Conservation (phyloP, 306 rosid species). For the Trichosanthes cucumerina region DNA sequence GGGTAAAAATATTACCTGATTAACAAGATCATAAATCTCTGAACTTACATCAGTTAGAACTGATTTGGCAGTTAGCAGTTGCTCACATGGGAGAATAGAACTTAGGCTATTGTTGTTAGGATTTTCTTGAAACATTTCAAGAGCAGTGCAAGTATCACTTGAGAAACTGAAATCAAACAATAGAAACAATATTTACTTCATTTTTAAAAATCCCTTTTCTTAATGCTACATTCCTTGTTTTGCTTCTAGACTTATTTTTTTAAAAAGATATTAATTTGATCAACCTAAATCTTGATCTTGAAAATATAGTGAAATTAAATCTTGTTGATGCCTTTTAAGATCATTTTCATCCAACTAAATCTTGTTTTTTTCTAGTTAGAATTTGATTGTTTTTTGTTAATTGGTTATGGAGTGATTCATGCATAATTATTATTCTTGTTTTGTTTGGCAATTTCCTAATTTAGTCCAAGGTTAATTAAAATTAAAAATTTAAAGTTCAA, state of each 20-base stretch:
- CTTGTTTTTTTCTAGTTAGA: no score
- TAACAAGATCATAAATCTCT: conserved; percentile 36
- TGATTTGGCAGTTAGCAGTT: conserved; percentile 44
- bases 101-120: conserved; percentile 54
- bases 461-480: neutral
- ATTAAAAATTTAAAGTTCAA: neutral
- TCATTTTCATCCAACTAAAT: no score
- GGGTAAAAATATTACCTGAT: conserved; percentile 26
- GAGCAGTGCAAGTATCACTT: conserved; percentile 49
- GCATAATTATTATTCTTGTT: no score
- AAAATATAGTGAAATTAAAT: no score
- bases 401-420: no score
- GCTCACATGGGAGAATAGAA: conserved; percentile 49
- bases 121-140: conserved; percentile 42
- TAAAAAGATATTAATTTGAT: no score
- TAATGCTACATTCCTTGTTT: no score
- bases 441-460: neutral
- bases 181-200: neutral
- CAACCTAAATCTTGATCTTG: no score
- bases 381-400: no score
- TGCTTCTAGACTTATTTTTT: no score
- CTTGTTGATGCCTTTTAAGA: no score
- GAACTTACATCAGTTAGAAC: conserved; percentile 28
- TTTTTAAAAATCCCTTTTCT: no score
- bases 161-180: conserved; percentile 36